Conservation (phyloP, 1,284 basidiomycete genomes). For the Rugosomyces carneus region DNA sequence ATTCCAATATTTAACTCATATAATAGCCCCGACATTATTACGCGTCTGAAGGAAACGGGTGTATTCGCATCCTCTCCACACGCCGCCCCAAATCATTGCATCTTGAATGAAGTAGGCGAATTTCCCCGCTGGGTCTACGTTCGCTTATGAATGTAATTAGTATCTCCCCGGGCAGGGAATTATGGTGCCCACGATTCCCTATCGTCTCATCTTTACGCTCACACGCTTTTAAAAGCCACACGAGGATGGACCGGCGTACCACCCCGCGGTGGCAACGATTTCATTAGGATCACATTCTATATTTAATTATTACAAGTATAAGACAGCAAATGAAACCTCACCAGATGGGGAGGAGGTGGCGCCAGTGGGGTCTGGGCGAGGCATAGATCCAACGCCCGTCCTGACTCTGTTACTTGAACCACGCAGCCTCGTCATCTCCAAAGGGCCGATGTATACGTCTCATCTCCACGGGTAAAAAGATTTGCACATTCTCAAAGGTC, state of each 20-base stretch:
- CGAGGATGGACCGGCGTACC: slow-evolving; percentile 87
- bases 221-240: slow-evolving; percentile 60
- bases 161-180: slow-evolving; percentile 91
- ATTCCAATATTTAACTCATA: slow-evolving; percentile 4
- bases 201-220: background rate
- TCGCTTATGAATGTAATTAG: slow-evolving; percentile 29
- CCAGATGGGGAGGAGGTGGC: slow-evolving; percentile 4
- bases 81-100: slow-evolving; percentile 75
- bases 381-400: slow-evolving; percentile 60
- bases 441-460: slow-evolving; percentile 56
- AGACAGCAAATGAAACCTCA: slow-evolving; percentile 18
- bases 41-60: slow-evolving; percentile 57
- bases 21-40: slow-evolving; percentile 69
- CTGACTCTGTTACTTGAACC: slow-evolving; percentile 77
- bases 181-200: slow-evolving; percentile 46
- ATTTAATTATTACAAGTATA: slow-evolving; percentile 81
- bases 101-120: slow-evolving; percentile 68
- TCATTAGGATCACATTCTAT: slow-evolving; percentile 81
- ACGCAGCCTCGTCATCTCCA: slow-evolving; percentile 78
- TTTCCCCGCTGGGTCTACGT: slow-evolving; percentile 13
- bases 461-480: slow-evolving; percentile 61
- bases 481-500: background rate
- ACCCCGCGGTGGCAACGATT: slow-evolving; percentile 85
- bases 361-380: slow-evolving; percentile 30
- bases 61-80: slow-evolving; percentile 60